A percentile compares a stretch with the other conserved stretches of the same genome.
Evolutionary conservation across 345 rosid genomes (phyloP).

Genomic region (Euphorbia lathyris): DNA sequence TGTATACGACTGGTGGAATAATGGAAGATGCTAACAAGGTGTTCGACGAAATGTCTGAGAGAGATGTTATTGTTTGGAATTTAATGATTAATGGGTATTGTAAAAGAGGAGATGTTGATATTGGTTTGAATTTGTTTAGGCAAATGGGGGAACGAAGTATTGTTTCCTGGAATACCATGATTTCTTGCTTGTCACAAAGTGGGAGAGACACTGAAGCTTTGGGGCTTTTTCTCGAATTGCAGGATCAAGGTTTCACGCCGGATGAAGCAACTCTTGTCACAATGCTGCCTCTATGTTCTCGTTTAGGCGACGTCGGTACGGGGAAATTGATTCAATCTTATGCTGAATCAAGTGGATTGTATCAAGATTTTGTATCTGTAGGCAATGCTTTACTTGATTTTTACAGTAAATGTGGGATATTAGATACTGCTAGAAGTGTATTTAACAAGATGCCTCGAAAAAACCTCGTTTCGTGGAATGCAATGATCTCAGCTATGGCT

Average conservation of each 20-base stretch:
- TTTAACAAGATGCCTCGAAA: conserved; percentile 47
- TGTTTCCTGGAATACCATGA: conserved; percentile 70
- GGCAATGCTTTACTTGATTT: conserved; percentile 68
- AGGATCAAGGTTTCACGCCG: conserved; percentile 46
- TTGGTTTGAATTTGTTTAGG: conserved; percentile 47
- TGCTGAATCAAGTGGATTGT: conserved; percentile 45
- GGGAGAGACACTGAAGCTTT: conserved; percentile 62
- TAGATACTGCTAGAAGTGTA: conserved; percentile 41
- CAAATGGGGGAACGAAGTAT: conserved; percentile 54
- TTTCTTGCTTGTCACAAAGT: conserved; percentile 49
- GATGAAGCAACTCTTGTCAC: conserved; percentile 66
- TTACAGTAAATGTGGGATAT: conserved; percentile 54
- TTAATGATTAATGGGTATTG: conserved; percentile 64
- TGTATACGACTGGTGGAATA: conserved; percentile 36
- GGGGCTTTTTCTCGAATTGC: conserved; percentile 55
- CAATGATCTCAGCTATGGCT: conserved; percentile 64
- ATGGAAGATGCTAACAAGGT: conserved; percentile 54
- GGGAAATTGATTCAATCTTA: conserved; percentile 52
- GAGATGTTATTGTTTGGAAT: conserved; percentile 63
- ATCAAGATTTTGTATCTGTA: conserved; percentile 36
- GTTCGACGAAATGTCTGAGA: conserved; percentile 56
- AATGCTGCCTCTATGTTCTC: conserved; percentile 60
- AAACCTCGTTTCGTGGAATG: conserved; percentile 61
- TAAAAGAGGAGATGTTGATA: conserved; percentile 45
- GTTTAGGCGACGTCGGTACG: conserved; percentile 46